Percentiles rank a stretch among this genome's conserved stretches.
These are phyloP conservation scores for Silene conica DNA, from an alignment of 148 eudicot genomes.

Conservation along the genomic window DNA sequence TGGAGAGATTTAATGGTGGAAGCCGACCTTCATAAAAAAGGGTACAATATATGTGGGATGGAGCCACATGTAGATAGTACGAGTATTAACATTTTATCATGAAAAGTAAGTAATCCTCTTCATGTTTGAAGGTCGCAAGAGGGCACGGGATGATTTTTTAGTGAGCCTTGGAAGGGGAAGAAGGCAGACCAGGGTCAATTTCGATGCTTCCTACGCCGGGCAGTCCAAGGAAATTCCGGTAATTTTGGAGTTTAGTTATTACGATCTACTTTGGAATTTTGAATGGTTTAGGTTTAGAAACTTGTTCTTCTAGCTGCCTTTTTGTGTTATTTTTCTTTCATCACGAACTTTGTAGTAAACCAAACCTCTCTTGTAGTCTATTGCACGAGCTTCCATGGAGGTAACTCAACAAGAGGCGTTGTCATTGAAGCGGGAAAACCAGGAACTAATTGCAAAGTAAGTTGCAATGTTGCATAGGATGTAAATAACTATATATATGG, in stretches of 20 bases:
- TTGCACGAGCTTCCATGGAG: constrained; percentile 21
- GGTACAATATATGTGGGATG: neutral
- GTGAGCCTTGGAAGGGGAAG: constrained; percentile 36
- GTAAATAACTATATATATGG: neutral
- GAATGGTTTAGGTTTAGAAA: neutral
- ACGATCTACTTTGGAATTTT: neutral
- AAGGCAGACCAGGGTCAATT: constrained; percentile 18
- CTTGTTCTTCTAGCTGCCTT: neutral
- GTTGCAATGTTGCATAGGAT: constrained; percentile 34
- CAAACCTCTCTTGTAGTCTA: constrained; percentile 31
- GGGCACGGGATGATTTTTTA: constrained; percentile 32
- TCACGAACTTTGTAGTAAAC: neutral
- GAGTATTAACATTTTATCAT: neutral
- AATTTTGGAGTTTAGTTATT: neutral
- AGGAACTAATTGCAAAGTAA: constrained; percentile 51
- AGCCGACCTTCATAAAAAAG: neutral
- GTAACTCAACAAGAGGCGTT: constrained; percentile 29
- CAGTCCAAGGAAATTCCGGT: constrained; percentile 29
- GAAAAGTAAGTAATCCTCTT: constrained; percentile 4
- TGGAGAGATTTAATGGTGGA: too few species aligned
- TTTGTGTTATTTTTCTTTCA: neutral
- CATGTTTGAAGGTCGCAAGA: constrained; percentile 36
- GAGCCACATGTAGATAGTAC: neutral
- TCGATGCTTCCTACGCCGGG: constrained; percentile 9
- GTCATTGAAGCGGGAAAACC: constrained; percentile 40